Evolutionary conservation across 495 filamentous ascomycete species (phyloP), one percentile per base, ranked within the genome.

Genomic region (Sordaria brevicollis): DNA sequence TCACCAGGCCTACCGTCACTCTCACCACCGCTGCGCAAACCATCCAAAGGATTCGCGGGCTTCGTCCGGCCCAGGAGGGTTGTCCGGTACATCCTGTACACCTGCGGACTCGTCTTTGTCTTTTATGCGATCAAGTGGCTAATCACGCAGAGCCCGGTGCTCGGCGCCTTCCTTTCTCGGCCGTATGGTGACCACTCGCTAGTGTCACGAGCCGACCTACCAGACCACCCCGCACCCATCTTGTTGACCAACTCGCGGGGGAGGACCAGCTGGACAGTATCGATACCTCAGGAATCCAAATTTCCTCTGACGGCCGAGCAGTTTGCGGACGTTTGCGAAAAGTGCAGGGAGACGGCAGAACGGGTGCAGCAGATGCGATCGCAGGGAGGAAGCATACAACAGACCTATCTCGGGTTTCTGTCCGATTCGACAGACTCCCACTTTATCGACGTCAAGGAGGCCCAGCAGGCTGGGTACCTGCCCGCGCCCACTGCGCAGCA

Each of bases 381-480:
- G 9, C 75, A 80, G 34, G 72, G 74, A 8, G 76, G 79, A 35
- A 74, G 71, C 10, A 71, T 79, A 25, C 77, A 83, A 72, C 79
- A 79, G n/a, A 71, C 75, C 13, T 83, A 82, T 67, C 74, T 77
- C 21, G 76, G 75, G 17, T 89, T 91, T 71, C 87, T 89, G 69
- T 76, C 82, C 35, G 89, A 90, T 70, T 77, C 83, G 65, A 72
- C 79, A n/a, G 89, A 92, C 68, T 79, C 79, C 7, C 82, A 86
- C 65, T 94, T 90, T 74, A 74, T 94, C 29, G 91, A 93, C 71
- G 86, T 92, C 1, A 78, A 80, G 1, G 88, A 91, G 68, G 89
- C 89, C 4, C 82, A 89, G 77, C 79, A 79, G 62, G 80, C 83
- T 65, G 88, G 87, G 2, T 77, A 89, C 11, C 76, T 91, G 8